These are phyloP conservation scores for Acer saccharum DNA, from an alignment of 345 rosid species.

Conservation along the genomic window DNA sequence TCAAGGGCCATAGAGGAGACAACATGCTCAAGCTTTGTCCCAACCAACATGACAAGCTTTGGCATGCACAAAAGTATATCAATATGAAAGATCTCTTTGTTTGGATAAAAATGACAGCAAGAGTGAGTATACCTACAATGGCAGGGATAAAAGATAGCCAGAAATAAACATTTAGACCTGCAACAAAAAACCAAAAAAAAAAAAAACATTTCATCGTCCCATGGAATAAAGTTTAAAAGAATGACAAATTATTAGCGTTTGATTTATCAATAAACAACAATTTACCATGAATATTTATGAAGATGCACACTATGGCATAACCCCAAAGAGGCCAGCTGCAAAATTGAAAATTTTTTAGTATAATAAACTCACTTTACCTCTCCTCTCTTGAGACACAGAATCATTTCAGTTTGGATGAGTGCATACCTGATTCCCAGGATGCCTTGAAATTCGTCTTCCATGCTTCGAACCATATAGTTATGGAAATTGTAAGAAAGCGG, in stretches of 20 bases:
- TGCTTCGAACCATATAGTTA: slow-evolving; percentile 88
- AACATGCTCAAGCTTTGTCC: slow-evolving; percentile 91
- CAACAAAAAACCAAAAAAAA: slow-evolving; percentile 8
- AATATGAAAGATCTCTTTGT: background rate
- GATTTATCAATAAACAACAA: background rate
- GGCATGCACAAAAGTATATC: slow-evolving; percentile 11
- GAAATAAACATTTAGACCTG: slow-evolving; percentile 90
- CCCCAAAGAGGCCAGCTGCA: slow-evolving; percentile 95
- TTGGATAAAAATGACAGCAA: background rate
- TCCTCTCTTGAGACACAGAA: background rate
- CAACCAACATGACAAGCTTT: slow-evolving; percentile 89
- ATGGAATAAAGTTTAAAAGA: background rate
- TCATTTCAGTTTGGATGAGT: background rate
- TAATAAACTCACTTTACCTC: background rate
- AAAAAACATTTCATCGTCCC: slow-evolving; percentile 4
- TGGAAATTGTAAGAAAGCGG: slow-evolving; percentile 88
- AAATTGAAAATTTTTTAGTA: slow-evolving; percentile 15
- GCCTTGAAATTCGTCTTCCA: slow-evolving; percentile 99
- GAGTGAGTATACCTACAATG: slow-evolving; percentile 55
- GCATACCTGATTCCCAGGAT: slow-evolving; percentile 84
- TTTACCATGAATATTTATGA: slow-evolving; percentile 85
- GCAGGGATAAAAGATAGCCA: slow-evolving; percentile 98
- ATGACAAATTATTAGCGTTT: background rate
- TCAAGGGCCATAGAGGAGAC: slow-evolving; percentile 89
- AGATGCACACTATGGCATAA: slow-evolving; percentile 85